phyloP scores from a whole-genome alignment of 768 basidiomycete species.

The Hysterangium stoloniferum region DNA sequence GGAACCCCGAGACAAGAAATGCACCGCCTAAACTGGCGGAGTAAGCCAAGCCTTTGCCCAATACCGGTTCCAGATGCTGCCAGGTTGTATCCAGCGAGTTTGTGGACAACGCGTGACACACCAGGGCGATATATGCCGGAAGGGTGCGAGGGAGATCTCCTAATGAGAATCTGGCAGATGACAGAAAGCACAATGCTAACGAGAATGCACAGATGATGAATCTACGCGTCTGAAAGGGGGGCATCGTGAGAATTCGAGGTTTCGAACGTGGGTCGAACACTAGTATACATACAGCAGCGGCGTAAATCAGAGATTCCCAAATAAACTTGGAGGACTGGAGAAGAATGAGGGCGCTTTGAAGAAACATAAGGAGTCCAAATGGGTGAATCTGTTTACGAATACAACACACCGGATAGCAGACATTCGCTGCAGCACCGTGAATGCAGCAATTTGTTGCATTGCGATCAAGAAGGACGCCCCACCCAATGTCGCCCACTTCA shows the following conservation, averaged over 20 bases:
- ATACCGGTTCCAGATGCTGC: not conserved
- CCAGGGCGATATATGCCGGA: constrained; percentile 61
- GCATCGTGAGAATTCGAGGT: not conserved
- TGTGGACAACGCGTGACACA: constrained; percentile 5
- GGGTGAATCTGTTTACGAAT: too few species aligned
- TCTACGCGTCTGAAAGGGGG: constrained; percentile 38
- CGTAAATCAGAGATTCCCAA: constrained; percentile 45
- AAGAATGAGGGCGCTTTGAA: constrained; percentile 55
- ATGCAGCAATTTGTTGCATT: constrained; percentile 58
- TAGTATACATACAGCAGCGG: constrained; percentile 36
- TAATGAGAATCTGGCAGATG: constrained; percentile 42
- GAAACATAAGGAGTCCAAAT: not conserved
- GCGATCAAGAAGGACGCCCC: constrained; percentile 61
- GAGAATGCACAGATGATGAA: constrained; percentile 39
- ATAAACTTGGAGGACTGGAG: constrained; percentile 63
- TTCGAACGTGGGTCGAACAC: not conserved
- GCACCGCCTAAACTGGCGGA: not conserved
- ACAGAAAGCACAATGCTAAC: constrained; percentile 46
- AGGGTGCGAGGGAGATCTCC: constrained; percentile 35
- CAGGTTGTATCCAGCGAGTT: constrained; percentile 7
- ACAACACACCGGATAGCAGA: constrained; percentile 55
- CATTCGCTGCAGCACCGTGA: constrained; percentile 61
- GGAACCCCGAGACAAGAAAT: constrained; percentile 15
- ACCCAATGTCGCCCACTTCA: constrained; percentile 64
- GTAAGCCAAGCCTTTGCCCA: constrained; percentile 8